phyloP scores from a whole-genome alignment of 805 yeast genomes.

The Wickerhamiella brachini region DNA sequence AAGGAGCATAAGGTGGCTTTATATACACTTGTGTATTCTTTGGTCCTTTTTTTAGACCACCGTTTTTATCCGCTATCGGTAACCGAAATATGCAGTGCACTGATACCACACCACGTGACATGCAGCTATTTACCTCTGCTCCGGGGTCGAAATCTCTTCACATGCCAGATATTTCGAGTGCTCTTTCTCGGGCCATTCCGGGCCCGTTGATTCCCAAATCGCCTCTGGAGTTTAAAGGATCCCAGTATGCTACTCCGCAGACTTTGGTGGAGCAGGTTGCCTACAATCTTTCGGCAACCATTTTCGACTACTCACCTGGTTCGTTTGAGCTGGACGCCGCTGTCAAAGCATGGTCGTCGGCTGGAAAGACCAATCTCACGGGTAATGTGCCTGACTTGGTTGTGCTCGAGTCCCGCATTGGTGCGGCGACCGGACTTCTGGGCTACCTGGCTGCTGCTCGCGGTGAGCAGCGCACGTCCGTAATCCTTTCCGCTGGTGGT shows the following conservation, averaged over 20 bases:
- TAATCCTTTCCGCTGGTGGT: slow-evolving; percentile 54
- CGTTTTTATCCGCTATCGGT: neutral
- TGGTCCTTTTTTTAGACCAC: neutral
- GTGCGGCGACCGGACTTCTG: slow-evolving; percentile 66
- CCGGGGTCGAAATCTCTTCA: neutral
- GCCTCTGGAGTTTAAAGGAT: neutral
- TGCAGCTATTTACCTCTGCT: neutral
- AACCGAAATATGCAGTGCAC: neutral
- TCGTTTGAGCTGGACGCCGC: slow-evolving; percentile 47
- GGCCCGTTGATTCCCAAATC: neutral
- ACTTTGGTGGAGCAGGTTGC: slow-evolving; percentile 21
- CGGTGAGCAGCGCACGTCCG: slow-evolving; percentile 22
- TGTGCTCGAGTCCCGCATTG: slow-evolving; percentile 54
- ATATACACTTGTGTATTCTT: neutral
- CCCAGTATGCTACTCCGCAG: neutral
- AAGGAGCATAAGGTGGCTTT: no score
- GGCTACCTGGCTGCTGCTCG: slow-evolving; percentile 36
- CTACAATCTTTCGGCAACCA: slow-evolving; percentile 23
- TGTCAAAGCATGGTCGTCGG: slow-evolving; percentile 44
- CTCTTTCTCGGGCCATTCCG: neutral
- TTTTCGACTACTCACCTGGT: slow-evolving; percentile 53
- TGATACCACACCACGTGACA: neutral
- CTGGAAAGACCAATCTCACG: slow-evolving; percentile 35
- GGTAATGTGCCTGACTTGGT: slow-evolving; percentile 50
- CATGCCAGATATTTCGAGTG: slow-evolving; percentile 1